These are phyloP conservation scores for Amoebophrya sp. DNA, from an alignment of 169 alveolate genomes.

Conservation along the genomic window DNA sequence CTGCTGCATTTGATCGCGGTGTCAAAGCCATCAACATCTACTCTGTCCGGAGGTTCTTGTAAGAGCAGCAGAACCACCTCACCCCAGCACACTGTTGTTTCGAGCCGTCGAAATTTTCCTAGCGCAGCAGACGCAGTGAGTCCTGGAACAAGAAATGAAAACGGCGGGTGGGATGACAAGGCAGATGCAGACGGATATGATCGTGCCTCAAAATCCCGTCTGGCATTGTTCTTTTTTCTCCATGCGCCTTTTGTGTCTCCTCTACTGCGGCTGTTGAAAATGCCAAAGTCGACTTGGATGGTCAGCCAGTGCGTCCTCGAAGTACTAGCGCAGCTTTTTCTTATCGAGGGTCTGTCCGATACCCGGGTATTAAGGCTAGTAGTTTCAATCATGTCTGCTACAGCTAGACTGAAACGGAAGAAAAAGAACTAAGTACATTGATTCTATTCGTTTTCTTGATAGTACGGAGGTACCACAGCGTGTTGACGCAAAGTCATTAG, in stretches of 20 bases:
- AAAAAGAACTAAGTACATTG: background rate
- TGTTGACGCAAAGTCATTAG: background rate
- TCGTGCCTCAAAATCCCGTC: too few species aligned
- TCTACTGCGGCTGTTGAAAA: background rate
- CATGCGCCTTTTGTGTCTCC: background rate
- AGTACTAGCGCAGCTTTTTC: background rate
- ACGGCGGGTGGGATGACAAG: too few species aligned
- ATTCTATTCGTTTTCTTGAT: background rate
- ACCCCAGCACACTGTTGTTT: too few species aligned
- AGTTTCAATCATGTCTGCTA: background rate
- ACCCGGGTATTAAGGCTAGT: background rate
- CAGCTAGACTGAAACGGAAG: background rate
- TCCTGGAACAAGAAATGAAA: too few species aligned
- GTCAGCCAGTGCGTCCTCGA: background rate
- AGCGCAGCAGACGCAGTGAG: too few species aligned
- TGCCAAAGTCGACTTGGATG: background rate
- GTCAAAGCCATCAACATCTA: background rate
- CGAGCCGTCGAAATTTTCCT: too few species aligned
- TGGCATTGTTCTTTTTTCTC: background rate
- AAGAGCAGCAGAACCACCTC: too few species aligned
- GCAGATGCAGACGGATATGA: too few species aligned
- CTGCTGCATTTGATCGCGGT: background rate
- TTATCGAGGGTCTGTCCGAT: background rate
- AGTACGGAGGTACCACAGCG: background rate
- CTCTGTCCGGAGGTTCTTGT: background rate